Evolutionary conservation across 805 yeast species (phyloP), one percentile per base, ranked within the genome.

Genomic region (Metschnikowia drakensbergensis): DNA sequence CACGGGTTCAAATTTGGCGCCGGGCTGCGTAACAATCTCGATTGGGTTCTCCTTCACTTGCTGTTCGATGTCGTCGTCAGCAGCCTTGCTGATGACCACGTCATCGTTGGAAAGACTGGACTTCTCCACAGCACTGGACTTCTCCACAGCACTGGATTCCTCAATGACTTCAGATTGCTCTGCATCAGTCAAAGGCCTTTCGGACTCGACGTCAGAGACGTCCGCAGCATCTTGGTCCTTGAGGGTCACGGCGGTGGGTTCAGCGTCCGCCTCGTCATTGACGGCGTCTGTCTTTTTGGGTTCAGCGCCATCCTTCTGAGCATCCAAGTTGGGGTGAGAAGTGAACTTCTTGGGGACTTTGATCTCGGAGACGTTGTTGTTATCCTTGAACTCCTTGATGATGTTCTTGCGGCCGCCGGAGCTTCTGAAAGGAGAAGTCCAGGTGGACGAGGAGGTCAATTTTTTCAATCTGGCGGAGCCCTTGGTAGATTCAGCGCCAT

Each of bases 351-450:
- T 65, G 28, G 77, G 77, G 26, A 72, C 74, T 36, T 55, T 63
- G 35, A 72, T 52, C 28, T 62, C 59, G 26, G 61, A 59, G 41
- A 72, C 65, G 30, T 60, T 55, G 57, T 71, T 72, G 37, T 59
- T 58, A 11, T 66, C 67, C 48, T 63, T 63, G 49, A 66, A 71
- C 55, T 71, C 66, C 52, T 71, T 57, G 42, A 62, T 58, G 46
- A 67, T 64, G 55, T 66, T 70, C 58, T 64, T 66, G 42, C 54
- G 59, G 34, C 53, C 29, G 5, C 58, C 51, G 8, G 60, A 41
- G 27, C 58, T 51, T 57, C 77, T 63, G 42, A 72, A 72, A n/a
- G 76, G 77, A 4, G 76, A 71, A 10, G 66, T 64, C 76, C 76
- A 72, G 1, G 66, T 63, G 25, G 61, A 52, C 34, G 65, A 61